Evolutionary conservation across 2,329 filamentous ascomycete species (phyloP), one percentile per base, ranked within the genome.

Genomic region (Mycosphaerella arachidis): DNA sequence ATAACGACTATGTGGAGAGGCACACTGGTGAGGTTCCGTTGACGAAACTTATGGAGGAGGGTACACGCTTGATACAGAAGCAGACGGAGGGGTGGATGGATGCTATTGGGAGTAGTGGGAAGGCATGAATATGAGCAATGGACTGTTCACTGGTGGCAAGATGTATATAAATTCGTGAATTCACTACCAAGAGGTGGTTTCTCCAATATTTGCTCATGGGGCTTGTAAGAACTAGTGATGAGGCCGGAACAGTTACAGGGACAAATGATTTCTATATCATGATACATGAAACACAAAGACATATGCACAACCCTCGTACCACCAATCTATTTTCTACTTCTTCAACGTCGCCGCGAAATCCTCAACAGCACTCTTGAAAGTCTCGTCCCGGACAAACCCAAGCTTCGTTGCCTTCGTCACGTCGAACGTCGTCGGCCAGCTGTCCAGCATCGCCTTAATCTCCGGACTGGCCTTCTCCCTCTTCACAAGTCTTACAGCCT

Each of bases 11-110:
- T 77, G 78, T 78, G 61, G 63, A 71, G 51, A 77, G 80, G 67
- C 79, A 78, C 66, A 81, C 81, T 1, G 81, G 79, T 1, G 78
- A 77, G 61, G 77, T 79, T 35, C 80, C 81, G 0, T 70, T 85
- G 65, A 86, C 82, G 31, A 74, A 76, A 2, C 62, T 84, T 58
- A 76, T 85, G 67, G 83, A 85, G 71, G 76, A 82, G 68, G 80
- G 78, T 12, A 84, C 82, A 20, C 70, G 76, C 63, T 75, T 75
- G 40, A 85, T 85, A 76, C 81, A 84, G 71, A 76, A 78, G 71
- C 77, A 78, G 48, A 80, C 84, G 5, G 83, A 85, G 73, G 72
- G 76, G 57, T 81, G 80, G 70, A 85, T 85, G 74, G 82, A 85
- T 57, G 62, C 59, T 20, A 67, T 67, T 50, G 65, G 65, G 24